Evolutionary conservation across 495 filamentous ascomycete species (phyloP).

Genomic region (Aspergillus wentii): DNA sequence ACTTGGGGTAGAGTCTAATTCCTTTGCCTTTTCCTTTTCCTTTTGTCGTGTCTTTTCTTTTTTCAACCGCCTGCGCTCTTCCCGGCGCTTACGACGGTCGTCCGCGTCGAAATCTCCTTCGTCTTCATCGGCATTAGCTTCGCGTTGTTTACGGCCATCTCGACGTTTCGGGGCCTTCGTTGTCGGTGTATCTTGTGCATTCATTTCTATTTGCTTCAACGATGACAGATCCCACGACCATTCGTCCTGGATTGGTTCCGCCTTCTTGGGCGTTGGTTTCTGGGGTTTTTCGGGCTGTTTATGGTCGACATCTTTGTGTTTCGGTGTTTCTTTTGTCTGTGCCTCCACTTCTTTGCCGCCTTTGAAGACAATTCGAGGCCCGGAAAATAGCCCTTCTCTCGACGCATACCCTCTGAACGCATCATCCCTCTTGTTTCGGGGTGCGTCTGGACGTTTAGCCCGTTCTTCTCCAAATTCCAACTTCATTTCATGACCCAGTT

Average conservation of each 20-base stretch:
- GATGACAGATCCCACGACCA: conserved; percentile 35
- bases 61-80: conserved; percentile 22
- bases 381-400: neutral
- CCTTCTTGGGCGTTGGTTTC: conserved; percentile 3
- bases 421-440: conserved; percentile 1
- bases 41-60: conserved; percentile 45
- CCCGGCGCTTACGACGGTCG: conserved; percentile 23
- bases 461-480: too few species aligned
- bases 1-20: conserved; percentile 36
- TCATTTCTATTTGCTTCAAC: too few species aligned
- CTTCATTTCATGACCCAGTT: conserved; percentile 14
- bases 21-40: conserved; percentile 34
- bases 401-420: conserved; percentile 3
- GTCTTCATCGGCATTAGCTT: conserved; percentile 18
- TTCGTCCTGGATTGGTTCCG: conserved; percentile 12
- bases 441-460: too few species aligned
- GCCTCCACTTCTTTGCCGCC: neutral
- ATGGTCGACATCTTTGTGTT: too few species aligned
- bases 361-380: neutral
- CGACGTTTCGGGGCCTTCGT: conserved; percentile 18
- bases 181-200: conserved; percentile 4
- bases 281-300: neutral
- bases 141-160: conserved; percentile 19
- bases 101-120: conserved; percentile 36
- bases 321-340: neutral